Evolutionary conservation across 2,329 filamentous ascomycete genomes (phyloP).

Genomic region (Acrocalymma vagum): DNA sequence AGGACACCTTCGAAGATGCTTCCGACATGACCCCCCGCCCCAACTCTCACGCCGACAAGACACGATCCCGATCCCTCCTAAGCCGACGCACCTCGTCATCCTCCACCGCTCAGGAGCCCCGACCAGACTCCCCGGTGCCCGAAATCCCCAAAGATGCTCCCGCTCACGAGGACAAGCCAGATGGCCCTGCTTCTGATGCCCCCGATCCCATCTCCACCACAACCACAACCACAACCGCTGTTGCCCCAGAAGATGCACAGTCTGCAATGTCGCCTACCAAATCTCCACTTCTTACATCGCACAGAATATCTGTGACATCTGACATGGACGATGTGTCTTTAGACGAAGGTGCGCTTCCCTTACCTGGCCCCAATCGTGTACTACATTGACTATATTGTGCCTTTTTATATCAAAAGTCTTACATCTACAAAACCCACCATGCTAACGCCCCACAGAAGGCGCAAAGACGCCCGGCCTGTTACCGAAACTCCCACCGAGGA

Average conservation of each 20-base stretch:
- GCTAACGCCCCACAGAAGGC: constrained; percentile 36
- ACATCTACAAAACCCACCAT: constrained; percentile 4
- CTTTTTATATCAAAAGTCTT: not conserved
- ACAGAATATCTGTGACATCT: constrained; percentile 64
- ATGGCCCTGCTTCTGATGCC: constrained; percentile 12
- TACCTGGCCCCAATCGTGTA: too few species aligned
- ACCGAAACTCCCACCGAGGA: constrained; percentile 65
- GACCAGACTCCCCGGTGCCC: constrained; percentile 28
- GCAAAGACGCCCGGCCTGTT: constrained; percentile 37
- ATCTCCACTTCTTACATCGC: constrained; percentile 62
- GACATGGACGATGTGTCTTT: constrained; percentile 72
- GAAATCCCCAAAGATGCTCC: constrained; percentile 20
- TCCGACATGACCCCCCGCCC: constrained; percentile 63
- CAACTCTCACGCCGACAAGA: constrained; percentile 49
- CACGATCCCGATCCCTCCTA: constrained; percentile 64
- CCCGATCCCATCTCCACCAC: constrained; percentile 8
- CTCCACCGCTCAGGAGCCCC: constrained; percentile 35
- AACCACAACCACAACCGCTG: constrained; percentile 7
- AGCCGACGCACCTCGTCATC: constrained; percentile 43
- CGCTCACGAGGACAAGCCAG: constrained; percentile 10
- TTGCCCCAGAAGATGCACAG: constrained; percentile 21
- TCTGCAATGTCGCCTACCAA: too few species aligned
- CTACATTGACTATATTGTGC: not conserved
- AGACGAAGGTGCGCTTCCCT: constrained; percentile 58
- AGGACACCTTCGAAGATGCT: constrained; percentile 87